These are phyloP conservation scores for Talaromyces sp. DNA, from an alignment of 2,329 filamentous ascomycete genomes.

Conservation along the genomic window DNA sequence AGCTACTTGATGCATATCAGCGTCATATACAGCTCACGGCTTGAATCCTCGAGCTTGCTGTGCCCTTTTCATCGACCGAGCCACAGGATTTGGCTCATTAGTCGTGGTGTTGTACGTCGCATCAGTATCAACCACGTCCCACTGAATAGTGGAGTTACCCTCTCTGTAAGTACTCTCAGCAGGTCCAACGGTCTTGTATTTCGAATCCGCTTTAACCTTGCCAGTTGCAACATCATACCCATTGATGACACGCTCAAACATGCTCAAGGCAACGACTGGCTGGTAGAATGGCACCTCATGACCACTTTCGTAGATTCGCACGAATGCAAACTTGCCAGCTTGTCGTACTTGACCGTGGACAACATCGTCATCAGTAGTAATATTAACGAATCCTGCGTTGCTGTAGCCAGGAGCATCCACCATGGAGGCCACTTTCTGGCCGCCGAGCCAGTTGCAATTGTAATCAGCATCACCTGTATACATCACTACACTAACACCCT, in stretches of 20 bases:
- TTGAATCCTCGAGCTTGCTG: slow-evolving; percentile 6
- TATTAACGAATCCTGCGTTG: slow-evolving; percentile 50
- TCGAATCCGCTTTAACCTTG: slow-evolving; percentile 27
- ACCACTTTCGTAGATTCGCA: slow-evolving; percentile 48
- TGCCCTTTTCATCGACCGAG: neutral
- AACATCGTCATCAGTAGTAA: slow-evolving; percentile 40
- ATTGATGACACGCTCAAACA: slow-evolving; percentile 53
- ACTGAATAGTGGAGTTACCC: slow-evolving; percentile 40
- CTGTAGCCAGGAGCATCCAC: slow-evolving; percentile 48
- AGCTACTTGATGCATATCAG: neutral
- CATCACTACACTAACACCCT: slow-evolving; percentile 56
- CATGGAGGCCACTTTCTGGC: slow-evolving; percentile 50
- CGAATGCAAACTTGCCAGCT: slow-evolving; percentile 49
- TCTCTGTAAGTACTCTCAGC: slow-evolving; percentile 25
- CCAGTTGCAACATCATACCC: slow-evolving; percentile 57
- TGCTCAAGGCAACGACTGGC: slow-evolving; percentile 52
- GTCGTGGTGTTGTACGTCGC: slow-evolving; percentile 50
- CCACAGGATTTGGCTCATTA: slow-evolving; percentile 40
- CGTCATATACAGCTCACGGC: neutral
- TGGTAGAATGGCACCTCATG: slow-evolving; percentile 54
- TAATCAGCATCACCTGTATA: slow-evolving; percentile 60
- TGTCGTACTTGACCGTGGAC: slow-evolving; percentile 50
- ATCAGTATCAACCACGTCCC: slow-evolving; percentile 39
- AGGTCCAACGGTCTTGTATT: slow-evolving; percentile 49
- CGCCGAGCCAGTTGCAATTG: slow-evolving; percentile 57